A percentile compares a stretch with the other conserved stretches of the same genome.
These are phyloP conservation scores for Hansfordia pulvinata DNA, from an alignment of 2,329 filamentous ascomycete genomes.

Conservation along the genomic window DNA sequence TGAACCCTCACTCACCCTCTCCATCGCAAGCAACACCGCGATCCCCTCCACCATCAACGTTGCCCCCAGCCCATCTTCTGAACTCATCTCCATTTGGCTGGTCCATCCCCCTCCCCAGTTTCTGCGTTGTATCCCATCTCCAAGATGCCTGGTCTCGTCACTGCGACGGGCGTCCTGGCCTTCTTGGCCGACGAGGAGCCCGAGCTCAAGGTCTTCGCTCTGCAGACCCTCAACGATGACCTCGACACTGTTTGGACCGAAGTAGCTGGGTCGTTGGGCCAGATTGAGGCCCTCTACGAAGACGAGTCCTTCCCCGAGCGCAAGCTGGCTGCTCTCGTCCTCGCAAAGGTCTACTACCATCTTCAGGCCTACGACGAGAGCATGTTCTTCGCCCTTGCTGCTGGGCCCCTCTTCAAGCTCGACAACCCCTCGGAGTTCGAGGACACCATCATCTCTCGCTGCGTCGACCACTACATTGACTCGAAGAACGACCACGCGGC, in stretches of 20 bases:
- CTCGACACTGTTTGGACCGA: constrained; percentile 98
- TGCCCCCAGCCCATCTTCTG: too few species aligned
- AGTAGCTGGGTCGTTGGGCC: constrained; percentile 78
- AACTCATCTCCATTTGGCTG: too few species aligned
- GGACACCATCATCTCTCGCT: constrained; percentile 97
- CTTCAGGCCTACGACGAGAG: constrained; percentile 98
- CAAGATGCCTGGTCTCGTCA: constrained; percentile 83
- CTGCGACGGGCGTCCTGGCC: constrained; percentile 86
- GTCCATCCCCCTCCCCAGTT: constrained; percentile 1
- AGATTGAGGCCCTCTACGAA: constrained; percentile 97
- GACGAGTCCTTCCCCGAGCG: constrained; percentile 90
- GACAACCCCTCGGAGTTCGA: constrained; percentile 89
- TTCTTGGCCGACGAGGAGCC: constrained; percentile 91
- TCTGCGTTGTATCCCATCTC: too few species aligned
- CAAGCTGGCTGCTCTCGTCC: constrained; percentile 83
- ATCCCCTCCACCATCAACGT: background rate
- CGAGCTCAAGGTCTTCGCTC: constrained; percentile 86
- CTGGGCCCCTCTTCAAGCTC: constrained; percentile 88
- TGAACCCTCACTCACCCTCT: too few species aligned
- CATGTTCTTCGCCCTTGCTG: constrained; percentile 93
- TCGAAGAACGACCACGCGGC: constrained; percentile 40
- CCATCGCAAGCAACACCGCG: too few species aligned
- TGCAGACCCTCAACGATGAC: constrained; percentile 90
- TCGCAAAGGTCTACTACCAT: constrained; percentile 98
- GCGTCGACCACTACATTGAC: constrained; percentile 93